Percentiles rank a stretch among this genome's conserved stretches.
phyloP scores from a whole-genome alignment of 2,329 filamentous ascomycete species.

The Huntiella savannae region DNA sequence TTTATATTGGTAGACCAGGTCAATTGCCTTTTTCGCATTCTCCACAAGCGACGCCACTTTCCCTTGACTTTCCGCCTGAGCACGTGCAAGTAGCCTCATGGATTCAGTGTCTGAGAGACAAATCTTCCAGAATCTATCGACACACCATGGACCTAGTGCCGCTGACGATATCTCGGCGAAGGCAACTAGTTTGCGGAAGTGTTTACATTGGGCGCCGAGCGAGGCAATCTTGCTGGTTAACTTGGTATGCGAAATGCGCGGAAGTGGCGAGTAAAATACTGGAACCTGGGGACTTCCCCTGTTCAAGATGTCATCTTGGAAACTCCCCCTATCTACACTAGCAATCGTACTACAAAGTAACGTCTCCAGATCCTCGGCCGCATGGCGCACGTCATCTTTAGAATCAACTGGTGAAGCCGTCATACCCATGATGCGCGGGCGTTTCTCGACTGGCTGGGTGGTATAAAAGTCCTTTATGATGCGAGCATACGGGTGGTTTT shows the following conservation, averaged over 20 bases:
- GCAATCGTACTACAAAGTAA: conserved; percentile 69
- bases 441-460: conserved; percentile 23
- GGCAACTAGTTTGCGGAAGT: conserved; percentile 37
- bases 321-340: conserved; percentile 35
- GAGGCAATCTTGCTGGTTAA: conserved; percentile 39
- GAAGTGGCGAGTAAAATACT: conserved; percentile 26
- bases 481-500: conserved; percentile 72
- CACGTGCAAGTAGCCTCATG: conserved; percentile 38
- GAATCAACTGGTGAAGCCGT: conserved; percentile 89
- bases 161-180: conserved; percentile 41
- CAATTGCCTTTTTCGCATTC: not conserved
- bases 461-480: conserved; percentile 81
- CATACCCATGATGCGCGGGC: conserved; percentile 82
- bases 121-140: conserved; percentile 63
- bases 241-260: conserved; percentile 37
- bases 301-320: conserved; percentile 14
- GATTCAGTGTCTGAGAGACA: conserved; percentile 44
- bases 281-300: conserved; percentile 30
- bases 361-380: conserved; percentile 54
- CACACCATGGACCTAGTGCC: conserved; percentile 64
- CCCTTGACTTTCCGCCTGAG: conserved; percentile 13
- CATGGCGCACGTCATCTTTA: conserved; percentile 50
- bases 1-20: not conserved
- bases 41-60: not conserved
- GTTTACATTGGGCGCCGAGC: conserved; percentile 21